Evolutionary conservation across 305 asterid genomes (phyloP).

Genomic region (Fraxinus ornus): DNA sequence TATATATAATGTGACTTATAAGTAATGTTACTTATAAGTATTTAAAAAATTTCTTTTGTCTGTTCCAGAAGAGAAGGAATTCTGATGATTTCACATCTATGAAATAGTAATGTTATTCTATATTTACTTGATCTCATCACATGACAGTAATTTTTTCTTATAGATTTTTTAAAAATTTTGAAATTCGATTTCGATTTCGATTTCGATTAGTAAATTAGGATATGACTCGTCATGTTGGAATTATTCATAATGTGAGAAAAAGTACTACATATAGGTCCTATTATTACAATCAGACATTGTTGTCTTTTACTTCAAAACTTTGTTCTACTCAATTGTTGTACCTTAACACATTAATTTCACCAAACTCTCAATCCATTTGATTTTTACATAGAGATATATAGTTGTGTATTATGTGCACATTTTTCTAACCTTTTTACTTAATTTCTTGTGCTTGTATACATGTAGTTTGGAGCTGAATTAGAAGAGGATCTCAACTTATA

Average conservation of each 20-base stretch:
- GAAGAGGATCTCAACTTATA: not conserved
- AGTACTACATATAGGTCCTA: not conserved
- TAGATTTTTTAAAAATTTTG: not conserved
- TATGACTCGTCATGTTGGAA: not conserved
- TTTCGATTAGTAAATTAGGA: not conserved
- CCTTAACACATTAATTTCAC: not conserved
- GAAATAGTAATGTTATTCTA: not conserved
- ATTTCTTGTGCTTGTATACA: not conserved
- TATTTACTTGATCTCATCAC: not conserved
- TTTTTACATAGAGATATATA: not conserved
- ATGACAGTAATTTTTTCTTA: not conserved
- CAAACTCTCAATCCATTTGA: not conserved
- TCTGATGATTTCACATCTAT: not conserved
- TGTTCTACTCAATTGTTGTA: not conserved
- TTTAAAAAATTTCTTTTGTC: conserved; percentile 38
- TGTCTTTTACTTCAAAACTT: not conserved
- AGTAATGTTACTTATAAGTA: not conserved
- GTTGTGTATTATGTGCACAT: not conserved
- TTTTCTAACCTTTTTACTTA: not conserved
- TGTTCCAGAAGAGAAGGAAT: conserved; percentile 24
- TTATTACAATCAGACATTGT: not conserved
- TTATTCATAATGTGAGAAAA: not conserved
- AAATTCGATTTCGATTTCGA: not conserved
- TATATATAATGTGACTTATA: conserved; percentile 6
- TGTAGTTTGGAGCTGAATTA: not conserved